phyloP scores from a whole-genome alignment of 257 asterid species.

The Solanum gandarillasii region DNA sequence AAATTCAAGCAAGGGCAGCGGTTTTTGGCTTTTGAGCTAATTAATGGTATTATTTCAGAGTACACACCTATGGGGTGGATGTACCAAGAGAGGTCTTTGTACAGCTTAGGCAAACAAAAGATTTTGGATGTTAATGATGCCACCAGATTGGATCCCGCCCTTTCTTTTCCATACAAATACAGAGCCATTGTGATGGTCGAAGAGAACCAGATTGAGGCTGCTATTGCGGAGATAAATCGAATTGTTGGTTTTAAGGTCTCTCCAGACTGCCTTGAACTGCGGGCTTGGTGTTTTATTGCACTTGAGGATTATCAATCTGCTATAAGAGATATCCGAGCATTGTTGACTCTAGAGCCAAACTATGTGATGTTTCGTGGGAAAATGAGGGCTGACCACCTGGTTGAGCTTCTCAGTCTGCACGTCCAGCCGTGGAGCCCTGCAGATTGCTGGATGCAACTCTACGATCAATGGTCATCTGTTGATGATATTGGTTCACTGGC shows the following conservation, averaged over 20 bases:
- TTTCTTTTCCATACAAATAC: conserved; percentile 34
- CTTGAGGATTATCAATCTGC: conserved; percentile 35
- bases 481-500: conserved; percentile 43
- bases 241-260: conserved; percentile 37
- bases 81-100: conserved; percentile 41
- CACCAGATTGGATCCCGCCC: conserved; percentile 39
- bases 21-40: conserved; percentile 24
- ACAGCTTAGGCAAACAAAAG: conserved; percentile 29
- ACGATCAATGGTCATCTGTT: conserved; percentile 43
- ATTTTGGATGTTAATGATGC: conserved; percentile 29
- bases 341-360: conserved; percentile 37
- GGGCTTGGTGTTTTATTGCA: conserved; percentile 37
- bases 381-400: conserved; percentile 37
- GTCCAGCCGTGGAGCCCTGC: conserved; percentile 39
- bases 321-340: conserved; percentile 33
- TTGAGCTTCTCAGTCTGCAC: conserved; percentile 24
- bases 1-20: conserved; percentile 33
- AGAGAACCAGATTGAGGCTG: conserved; percentile 25
- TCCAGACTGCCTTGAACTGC: conserved; percentile 31
- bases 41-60: conserved; percentile 14
- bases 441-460: conserved; percentile 49
- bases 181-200: conserved; percentile 35
- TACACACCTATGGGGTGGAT: conserved; percentile 36
- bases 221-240: conserved; percentile 29
- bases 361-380: conserved; percentile 33